Conservation (phyloP, 2,329 filamentous ascomycete genomes). For the Colletotrichum cordylinicola region DNA sequence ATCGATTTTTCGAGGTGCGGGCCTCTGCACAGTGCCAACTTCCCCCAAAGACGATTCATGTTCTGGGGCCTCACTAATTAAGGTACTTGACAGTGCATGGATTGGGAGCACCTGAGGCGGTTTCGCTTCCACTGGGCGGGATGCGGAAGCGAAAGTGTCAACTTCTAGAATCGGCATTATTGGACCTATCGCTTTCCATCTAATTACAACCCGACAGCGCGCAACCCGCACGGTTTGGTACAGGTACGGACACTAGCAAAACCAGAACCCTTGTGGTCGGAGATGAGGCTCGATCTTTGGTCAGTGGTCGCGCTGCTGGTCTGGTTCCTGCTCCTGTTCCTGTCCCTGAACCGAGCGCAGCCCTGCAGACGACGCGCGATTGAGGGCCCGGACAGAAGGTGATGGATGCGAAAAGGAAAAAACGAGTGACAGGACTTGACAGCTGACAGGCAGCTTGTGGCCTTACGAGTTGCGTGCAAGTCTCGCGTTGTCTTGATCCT, state of each 20-base stretch:
- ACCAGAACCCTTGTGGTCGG: background rate
- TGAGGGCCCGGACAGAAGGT: background rate
- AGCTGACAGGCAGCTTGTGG: background rate
- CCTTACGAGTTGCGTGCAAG: background rate
- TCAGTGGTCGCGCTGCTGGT: background rate
- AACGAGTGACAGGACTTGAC: background rate
- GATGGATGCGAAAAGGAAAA: background rate
- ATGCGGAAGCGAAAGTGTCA: constrained; percentile 14
- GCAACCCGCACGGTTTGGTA: background rate
- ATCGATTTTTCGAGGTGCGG: constrained; percentile 9
- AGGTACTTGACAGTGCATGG: background rate
- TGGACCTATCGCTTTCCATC: background rate
- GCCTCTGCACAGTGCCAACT: background rate
- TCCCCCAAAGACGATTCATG: background rate
- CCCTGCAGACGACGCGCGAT: background rate
- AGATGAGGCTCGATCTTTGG: constrained; percentile 14
- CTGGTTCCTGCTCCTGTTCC: background rate
- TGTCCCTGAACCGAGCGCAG: background rate
- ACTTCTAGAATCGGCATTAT: constrained; percentile 10
- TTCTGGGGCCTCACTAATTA: constrained; percentile 8
- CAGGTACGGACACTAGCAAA: background rate
- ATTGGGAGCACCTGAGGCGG: constrained; percentile 11
- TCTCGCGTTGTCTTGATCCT: background rate
- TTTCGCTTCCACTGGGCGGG: background rate
- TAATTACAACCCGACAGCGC: constrained; percentile 3